Base-by-base conservation (phyloP, 805 yeast species). In the Ogataea chonburiensis region DNA sequence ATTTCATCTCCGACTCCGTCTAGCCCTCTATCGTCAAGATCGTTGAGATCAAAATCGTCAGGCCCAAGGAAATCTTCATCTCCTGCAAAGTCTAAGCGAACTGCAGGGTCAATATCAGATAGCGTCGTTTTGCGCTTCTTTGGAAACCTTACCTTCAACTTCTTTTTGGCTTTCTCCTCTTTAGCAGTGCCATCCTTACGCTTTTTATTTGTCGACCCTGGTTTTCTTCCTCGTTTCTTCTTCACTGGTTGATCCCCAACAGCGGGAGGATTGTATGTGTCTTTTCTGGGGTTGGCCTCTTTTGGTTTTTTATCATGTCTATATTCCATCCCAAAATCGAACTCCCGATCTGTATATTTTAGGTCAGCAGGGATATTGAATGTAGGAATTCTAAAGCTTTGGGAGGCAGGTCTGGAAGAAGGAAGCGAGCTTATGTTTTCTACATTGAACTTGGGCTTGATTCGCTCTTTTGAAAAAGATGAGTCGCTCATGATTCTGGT, bases 151-250 rank as follows among this genome's bases (percentile, higher is more conserved):
- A 45, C 45, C 23, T 45, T 45, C 19, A 45, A 31, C 22, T 44
- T 44, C 25, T 45, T 45, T 18, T 27, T 36, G 13, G 30, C 18
- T 27, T 44, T 41, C 19, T 41, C 46, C 14, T 45, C 46, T 17
- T 38, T 41, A 6, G 25, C 14, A 5, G 28, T 14, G 7, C 19
- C 17, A 5, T 45, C 46, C 31, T 45, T 45, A 15, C 46, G 49
- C 17, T 41, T 46, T 24, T 46, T 46, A 25, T 43, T 46, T 7
- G 46, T 46, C 7, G 50, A 46, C 10, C 50, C 50, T 4, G 50
- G 50, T 24, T 46, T 46, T 14, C 50, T 40, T 8, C 50, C 50
- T 10, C 50, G 25, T 26, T 46, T 46, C 24, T 45, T 45, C 40
- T 45, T 45, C 21, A 38, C 37, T 6, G 42, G 42, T 19, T 28